phyloP scores from a whole-genome alignment of 2,329 filamentous ascomycete species.

The Leptodontidium sp. region DNA sequence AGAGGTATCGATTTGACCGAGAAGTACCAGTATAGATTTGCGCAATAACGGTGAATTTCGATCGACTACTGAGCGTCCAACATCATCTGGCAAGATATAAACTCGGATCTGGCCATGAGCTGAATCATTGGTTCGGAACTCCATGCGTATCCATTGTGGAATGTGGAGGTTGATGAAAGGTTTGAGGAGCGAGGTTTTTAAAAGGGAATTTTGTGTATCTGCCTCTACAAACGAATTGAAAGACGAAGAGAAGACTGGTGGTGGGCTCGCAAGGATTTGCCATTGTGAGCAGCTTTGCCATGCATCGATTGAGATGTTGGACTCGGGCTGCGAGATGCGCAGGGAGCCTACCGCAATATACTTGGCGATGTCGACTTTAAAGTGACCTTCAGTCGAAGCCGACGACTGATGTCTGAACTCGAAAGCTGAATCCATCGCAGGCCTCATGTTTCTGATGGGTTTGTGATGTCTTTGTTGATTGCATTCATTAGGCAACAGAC shows the following conservation, averaged over 20 bases:
- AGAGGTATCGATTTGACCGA: conserved; percentile 65
- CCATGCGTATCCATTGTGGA: conserved; percentile 44
- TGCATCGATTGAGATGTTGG: conserved; percentile 17
- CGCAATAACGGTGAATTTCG: conserved; percentile 56
- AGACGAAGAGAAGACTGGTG: neutral
- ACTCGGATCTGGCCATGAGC: conserved; percentile 55
- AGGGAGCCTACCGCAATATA: conserved; percentile 43
- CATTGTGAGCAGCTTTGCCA: conserved; percentile 34
- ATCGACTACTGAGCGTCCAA: conserved; percentile 60
- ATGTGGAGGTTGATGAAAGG: conserved; percentile 34
- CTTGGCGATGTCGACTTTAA: conserved; percentile 38
- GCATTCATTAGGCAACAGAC: conserved; percentile 2
- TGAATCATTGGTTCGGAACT: conserved; percentile 39
- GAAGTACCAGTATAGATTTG: conserved; percentile 56
- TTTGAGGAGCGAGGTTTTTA: conserved; percentile 30
- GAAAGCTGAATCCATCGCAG: neutral
- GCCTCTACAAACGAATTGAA: neutral
- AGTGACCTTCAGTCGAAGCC: conserved; percentile 14
- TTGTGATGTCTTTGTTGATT: neutral
- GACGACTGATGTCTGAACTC: neutral
- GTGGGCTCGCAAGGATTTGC: conserved; percentile 35
- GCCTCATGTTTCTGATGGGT: neutral
- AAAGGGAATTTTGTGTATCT: conserved; percentile 34
- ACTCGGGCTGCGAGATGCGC: conserved; percentile 31
- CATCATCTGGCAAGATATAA: conserved; percentile 72